Conservation (phyloP, 108 stramenopile genomes). For the Skeletonema menzelii region DNA sequence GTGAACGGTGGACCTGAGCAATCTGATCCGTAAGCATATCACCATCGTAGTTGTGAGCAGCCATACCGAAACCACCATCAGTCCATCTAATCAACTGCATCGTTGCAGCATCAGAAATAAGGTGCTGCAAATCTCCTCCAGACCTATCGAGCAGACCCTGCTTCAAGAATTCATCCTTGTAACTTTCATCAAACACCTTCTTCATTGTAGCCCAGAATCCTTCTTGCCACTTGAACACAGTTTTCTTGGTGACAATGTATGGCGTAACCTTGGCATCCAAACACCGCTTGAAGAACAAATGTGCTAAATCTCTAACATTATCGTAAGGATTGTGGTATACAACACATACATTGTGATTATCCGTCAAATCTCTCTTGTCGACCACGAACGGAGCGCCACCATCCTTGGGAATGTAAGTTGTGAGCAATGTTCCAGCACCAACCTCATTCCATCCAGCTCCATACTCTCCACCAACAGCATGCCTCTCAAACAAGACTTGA, state of each 20-base stretch:
- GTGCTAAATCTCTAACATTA: constrained; percentile 91
- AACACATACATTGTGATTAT: constrained; percentile 93
- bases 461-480: constrained; percentile 98
- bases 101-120: constrained; percentile 97
- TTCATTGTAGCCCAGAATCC: constrained; percentile 96
- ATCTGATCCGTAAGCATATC: constrained; percentile 95
- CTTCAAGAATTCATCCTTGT: constrained; percentile 80
- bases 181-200: constrained; percentile 89
- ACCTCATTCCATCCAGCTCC: constrained; percentile 93
- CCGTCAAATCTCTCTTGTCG: constrained; percentile 92
- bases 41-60: constrained; percentile 98
- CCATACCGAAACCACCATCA: constrained; percentile 97
- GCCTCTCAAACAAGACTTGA: constrained; percentile 95
- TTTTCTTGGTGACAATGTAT: constrained; percentile 98
- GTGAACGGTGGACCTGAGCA: constrained; percentile 97
- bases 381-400: constrained; percentile 85
- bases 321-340: constrained; percentile 98
- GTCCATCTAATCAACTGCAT: constrained; percentile 99
- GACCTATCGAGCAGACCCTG: constrained; percentile 87
- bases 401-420: constrained; percentile 91
- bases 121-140: constrained; percentile 91
- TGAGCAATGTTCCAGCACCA: constrained; percentile 89
- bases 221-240: constrained; percentile 99
- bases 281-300: constrained; percentile 93
- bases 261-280: constrained; percentile 90